These are phyloP conservation scores for Chlorella vulgaris DNA, from an alignment of 139 green algal genomes.

Conservation along the genomic window DNA sequence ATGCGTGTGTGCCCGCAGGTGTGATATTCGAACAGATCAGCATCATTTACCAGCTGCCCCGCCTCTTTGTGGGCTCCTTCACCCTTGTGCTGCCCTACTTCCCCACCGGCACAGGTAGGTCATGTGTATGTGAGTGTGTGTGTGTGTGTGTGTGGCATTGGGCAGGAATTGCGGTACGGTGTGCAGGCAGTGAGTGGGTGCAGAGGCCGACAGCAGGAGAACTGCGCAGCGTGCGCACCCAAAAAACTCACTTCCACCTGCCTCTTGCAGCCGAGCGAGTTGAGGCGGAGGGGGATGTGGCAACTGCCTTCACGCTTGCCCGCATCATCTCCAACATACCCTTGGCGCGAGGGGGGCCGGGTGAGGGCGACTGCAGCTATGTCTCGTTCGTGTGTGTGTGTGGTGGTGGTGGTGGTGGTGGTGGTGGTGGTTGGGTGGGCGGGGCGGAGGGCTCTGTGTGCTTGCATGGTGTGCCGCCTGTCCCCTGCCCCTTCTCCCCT, in stretches of 20 bases:
- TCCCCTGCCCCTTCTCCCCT: too few species aligned
- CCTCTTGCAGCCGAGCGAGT: constrained; percentile 50
- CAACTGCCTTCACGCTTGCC: constrained; percentile 95
- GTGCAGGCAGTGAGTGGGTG: not conserved
- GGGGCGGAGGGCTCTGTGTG: too few species aligned
- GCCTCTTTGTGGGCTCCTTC: constrained; percentile 96
- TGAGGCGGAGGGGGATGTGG: constrained; percentile 90
- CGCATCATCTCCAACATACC: constrained; percentile 97
- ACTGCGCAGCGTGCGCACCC: too few species aligned
- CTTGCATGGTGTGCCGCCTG: too few species aligned
- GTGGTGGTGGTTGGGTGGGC: too few species aligned
- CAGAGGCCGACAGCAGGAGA: not conserved
- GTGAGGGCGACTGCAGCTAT: constrained; percentile 47
- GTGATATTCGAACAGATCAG: constrained; percentile 76
- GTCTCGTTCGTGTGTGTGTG: not conserved
- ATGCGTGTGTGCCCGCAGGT: not conserved
- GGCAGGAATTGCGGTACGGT: not conserved
- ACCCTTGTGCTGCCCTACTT: constrained; percentile 99
- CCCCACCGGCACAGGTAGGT: constrained; percentile 91
- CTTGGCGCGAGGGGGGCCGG: constrained; percentile 87
- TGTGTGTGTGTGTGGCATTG: too few species aligned
- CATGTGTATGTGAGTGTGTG: too few species aligned
- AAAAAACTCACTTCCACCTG: too few species aligned
- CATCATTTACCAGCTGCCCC: constrained; percentile 95
- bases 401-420: not conserved